Percentiles rank a stretch among this genome's conserved stretches.
These are phyloP conservation scores for Pestalotiopsis sp. DNA, from an alignment of 2,329 filamentous ascomycete genomes.

Conservation along the genomic window DNA sequence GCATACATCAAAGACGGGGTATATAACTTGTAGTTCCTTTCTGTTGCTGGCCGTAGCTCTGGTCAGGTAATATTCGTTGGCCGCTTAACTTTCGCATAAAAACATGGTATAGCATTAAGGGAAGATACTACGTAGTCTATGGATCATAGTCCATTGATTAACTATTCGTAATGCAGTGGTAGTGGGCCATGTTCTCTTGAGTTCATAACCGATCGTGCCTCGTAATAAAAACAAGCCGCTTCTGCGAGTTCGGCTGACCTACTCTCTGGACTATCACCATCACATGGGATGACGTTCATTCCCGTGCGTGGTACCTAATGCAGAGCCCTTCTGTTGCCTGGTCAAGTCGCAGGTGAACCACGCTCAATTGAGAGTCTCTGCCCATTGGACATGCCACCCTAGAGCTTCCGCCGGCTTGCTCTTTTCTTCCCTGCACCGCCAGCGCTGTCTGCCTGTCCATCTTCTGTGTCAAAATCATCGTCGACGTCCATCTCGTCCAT, in stretches of 20 bases:
- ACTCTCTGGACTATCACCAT: not conserved
- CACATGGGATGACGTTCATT: not conserved
- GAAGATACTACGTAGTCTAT: not conserved
- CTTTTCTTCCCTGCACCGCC: constrained; percentile 45
- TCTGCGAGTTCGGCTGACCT: not conserved
- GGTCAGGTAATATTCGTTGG: not conserved
- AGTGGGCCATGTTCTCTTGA: not conserved
- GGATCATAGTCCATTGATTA: not conserved
- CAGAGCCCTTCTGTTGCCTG: too few species aligned
- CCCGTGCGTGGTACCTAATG: too few species aligned
- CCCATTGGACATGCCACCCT: constrained; percentile 12
- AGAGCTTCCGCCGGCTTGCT: constrained; percentile 57
- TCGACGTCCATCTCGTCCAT: constrained; percentile 58
- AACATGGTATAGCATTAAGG: not conserved
- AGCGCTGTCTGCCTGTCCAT: constrained; percentile 46
- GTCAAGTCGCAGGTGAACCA: too few species aligned
- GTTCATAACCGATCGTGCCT: not conserved
- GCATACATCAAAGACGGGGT: too few species aligned
- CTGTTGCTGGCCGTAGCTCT: not conserved
- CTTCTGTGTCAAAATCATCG: constrained; percentile 48
- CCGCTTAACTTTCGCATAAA: not conserved
- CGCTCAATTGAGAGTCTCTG: too few species aligned
- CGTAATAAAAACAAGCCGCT: not conserved
- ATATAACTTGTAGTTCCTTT: too few species aligned
- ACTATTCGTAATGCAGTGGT: not conserved